Evolutionary conservation across 768 basidiomycete genomes (phyloP).

Genomic region (Rhodotorula diobovata): DNA sequence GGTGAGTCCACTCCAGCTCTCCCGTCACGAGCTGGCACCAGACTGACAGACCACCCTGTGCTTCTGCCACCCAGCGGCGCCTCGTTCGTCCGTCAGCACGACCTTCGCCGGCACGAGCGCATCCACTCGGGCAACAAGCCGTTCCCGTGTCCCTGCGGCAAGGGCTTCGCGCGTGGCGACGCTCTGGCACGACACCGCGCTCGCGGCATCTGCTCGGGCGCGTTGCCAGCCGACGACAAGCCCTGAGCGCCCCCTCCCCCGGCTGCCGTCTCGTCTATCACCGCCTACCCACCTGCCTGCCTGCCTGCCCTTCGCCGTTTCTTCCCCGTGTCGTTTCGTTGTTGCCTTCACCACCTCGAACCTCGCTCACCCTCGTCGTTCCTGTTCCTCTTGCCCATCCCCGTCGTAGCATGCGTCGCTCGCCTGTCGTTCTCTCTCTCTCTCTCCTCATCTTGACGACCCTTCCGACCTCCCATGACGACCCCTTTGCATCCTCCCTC

Average conservation of each 20-base stretch:
- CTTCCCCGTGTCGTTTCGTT: neutral
- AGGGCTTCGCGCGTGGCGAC: slow-evolving; percentile 52
- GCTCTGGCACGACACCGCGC: slow-evolving; percentile 51
- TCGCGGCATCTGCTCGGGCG: slow-evolving; percentile 50
- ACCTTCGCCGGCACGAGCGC: slow-evolving; percentile 49
- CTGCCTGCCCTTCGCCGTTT: neutral
- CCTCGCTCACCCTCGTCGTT: neutral
- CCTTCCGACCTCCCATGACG: no score
- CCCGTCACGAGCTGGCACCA: no score
- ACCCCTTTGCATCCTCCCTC: neutral
- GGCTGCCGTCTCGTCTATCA: no score
- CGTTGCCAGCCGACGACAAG: slow-evolving; percentile 43
- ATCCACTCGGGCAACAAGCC: slow-evolving; percentile 51
- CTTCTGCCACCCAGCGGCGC: slow-evolving; percentile 44
- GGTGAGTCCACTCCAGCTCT: no score
- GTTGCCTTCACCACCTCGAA: neutral
- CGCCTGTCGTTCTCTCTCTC: no score
- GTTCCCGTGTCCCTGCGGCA: slow-evolving; percentile 50
- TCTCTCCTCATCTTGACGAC: no score
- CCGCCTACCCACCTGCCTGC: no score
- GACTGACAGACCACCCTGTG: no score
- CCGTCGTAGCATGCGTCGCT: neutral
- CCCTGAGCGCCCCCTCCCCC: neutral
- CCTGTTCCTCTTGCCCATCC: neutral
- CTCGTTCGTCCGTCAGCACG: slow-evolving; percentile 52